These are phyloP conservation scores for Cryptosporidium sp. DNA, from an alignment of 169 alveolate genomes.

Conservation along the genomic window DNA sequence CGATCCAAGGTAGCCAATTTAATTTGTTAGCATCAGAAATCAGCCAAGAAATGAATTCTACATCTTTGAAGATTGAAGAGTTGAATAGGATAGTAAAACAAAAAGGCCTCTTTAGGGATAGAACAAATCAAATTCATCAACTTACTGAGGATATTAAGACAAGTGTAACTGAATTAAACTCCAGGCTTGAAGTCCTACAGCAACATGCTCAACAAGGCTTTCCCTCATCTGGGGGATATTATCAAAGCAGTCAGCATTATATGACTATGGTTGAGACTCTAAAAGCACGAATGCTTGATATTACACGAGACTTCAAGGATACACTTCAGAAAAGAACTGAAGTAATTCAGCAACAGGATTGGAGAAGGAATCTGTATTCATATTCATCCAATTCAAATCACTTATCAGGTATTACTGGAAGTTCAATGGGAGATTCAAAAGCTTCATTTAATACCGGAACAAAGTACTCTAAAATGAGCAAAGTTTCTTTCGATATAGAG, in stretches of 20 bases:
- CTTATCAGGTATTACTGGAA: background rate
- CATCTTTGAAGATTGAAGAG: slow-evolving; percentile 77
- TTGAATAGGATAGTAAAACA: slow-evolving; percentile 77
- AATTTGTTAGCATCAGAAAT: slow-evolving; percentile 78
- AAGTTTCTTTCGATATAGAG: slow-evolving; percentile 70
- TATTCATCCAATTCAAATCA: slow-evolving; percentile 42
- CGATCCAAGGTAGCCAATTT: slow-evolving; percentile 78
- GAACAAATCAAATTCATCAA: slow-evolving; percentile 78
- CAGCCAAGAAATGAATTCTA: slow-evolving; percentile 77
- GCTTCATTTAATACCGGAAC: slow-evolving; percentile 21
- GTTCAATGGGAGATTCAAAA: background rate
- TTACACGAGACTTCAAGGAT: slow-evolving; percentile 78
- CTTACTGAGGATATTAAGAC: slow-evolving; percentile 79
- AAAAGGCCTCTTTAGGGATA: slow-evolving; percentile 80
- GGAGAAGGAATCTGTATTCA: slow-evolving; percentile 72
- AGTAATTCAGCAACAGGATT: slow-evolving; percentile 75
- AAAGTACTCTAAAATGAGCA: slow-evolving; percentile 40
- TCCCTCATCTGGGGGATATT: slow-evolving; percentile 61
- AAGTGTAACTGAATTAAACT: slow-evolving; percentile 78
- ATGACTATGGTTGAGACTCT: slow-evolving; percentile 69
- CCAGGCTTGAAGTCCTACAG: slow-evolving; percentile 74
- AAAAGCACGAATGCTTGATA: slow-evolving; percentile 76
- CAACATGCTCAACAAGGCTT: slow-evolving; percentile 69
- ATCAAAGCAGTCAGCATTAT: slow-evolving; percentile 74
- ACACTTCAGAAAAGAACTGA: slow-evolving; percentile 76